Conservation (phyloP, 371 early-diverging fungal genomes). For the Smittium mucronatum region DNA sequence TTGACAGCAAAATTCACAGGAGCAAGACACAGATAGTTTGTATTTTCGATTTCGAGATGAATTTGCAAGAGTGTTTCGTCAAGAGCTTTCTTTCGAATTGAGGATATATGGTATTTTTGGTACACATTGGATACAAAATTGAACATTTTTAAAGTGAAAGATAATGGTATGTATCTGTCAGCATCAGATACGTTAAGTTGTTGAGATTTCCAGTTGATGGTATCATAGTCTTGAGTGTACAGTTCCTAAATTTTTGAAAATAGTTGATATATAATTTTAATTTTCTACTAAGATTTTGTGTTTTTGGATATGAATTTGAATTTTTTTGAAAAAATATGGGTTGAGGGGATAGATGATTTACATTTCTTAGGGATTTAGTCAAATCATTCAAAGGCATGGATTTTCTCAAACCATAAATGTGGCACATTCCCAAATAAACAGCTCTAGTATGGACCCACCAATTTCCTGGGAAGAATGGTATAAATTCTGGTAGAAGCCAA, state of each 20-base stretch:
- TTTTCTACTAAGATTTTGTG: no score
- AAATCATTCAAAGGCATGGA: conserved; percentile 44
- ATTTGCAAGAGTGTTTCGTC: conserved; percentile 66
- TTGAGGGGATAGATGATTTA: conserved; percentile 11
- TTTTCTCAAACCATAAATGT: conserved; percentile 63
- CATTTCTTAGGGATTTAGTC: conserved; percentile 51
- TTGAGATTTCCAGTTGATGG: conserved; percentile 67
- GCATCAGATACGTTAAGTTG: conserved; percentile 67
- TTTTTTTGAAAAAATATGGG: no score
- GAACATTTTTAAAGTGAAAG: conserved; percentile 53
- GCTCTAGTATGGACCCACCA: conserved; percentile 87
- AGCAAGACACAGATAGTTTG: conserved; percentile 74
- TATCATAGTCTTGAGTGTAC: conserved; percentile 66
- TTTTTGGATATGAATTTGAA: conserved; percentile 16
- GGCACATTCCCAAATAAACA: conserved; percentile 91
- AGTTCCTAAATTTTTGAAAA: conserved; percentile 42
- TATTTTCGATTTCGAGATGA: conserved; percentile 79
- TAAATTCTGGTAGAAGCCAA: conserved; percentile 64
- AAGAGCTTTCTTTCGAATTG: conserved; percentile 56
- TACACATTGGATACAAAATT: conserved; percentile 55
- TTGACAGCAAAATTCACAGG: conserved; percentile 91
- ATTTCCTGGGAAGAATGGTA: conserved; percentile 80
- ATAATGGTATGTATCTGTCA: conserved; percentile 80
- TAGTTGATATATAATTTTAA: no score
- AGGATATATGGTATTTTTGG: conserved; percentile 41